phyloP scores from a whole-genome alignment of 805 yeast genomes.

The Saccharomyces mikatae region DNA sequence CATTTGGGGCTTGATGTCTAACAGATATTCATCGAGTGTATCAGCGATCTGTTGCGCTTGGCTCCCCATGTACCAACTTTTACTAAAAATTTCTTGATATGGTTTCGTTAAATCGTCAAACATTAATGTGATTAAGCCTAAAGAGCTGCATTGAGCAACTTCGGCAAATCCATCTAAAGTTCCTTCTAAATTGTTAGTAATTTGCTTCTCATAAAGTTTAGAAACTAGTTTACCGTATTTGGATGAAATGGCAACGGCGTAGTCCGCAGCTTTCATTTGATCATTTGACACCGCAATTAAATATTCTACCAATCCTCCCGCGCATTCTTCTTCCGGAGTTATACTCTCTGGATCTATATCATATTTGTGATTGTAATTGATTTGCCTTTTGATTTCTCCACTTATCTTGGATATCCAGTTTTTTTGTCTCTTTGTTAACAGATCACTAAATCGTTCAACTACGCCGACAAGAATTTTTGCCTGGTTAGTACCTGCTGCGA shows the following conservation, averaged over 20 bases:
- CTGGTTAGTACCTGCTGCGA: constrained; percentile 77
- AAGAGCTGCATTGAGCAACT: constrained; percentile 58
- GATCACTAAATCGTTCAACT: constrained; percentile 56
- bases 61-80: constrained; percentile 57
- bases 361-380: constrained; percentile 29
- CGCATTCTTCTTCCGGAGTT: constrained; percentile 38
- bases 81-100: constrained; percentile 53
- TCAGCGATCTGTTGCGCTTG: constrained; percentile 57
- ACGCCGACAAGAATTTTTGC: constrained; percentile 74
- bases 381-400: constrained; percentile 39
- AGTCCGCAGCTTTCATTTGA: constrained; percentile 63
- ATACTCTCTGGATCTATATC: constrained; percentile 30
- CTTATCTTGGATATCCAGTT: constrained; percentile 53
- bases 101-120: constrained; percentile 64
- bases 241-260: constrained; percentile 60
- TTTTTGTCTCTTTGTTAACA: constrained; percentile 53
- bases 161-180: constrained; percentile 76
- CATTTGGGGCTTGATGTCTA: constrained; percentile 49
- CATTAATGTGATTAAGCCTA: constrained; percentile 49
- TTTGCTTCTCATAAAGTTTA: constrained; percentile 52
- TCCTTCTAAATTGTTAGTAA: constrained; percentile 48
- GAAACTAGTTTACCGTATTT: constrained; percentile 59
- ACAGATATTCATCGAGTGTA: constrained; percentile 67
- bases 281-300: constrained; percentile 78
- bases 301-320: constrained; percentile 77